These are phyloP conservation scores for Penicillium pancosmium DNA, from an alignment of 495 filamentous ascomycete genomes.

Conservation along the genomic window DNA sequence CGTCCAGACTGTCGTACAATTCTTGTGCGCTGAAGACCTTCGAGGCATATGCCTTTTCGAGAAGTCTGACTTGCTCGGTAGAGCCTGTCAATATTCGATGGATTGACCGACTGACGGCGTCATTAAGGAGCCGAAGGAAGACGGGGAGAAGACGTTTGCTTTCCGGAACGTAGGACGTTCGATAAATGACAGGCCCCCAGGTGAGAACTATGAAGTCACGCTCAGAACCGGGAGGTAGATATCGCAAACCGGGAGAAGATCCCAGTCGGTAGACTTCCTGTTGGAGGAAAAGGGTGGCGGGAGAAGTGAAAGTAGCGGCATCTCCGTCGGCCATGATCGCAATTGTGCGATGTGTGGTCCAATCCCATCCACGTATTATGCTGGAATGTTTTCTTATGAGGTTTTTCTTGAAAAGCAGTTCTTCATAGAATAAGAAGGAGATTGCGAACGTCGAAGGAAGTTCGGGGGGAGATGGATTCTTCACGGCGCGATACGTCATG, in stretches of 20 bases:
- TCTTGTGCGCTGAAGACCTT: slow-evolving; percentile 27
- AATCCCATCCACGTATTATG: background rate
- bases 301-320: slow-evolving; percentile 9
- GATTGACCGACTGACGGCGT: slow-evolving; percentile 24
- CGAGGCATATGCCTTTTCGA: slow-evolving; percentile 28
- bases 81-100: slow-evolving; percentile 25
- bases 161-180: slow-evolving; percentile 30
- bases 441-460: background rate
- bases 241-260: slow-evolving; percentile 29
- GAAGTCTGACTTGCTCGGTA: slow-evolving; percentile 16
- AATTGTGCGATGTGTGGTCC: background rate
- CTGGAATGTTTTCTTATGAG: background rate
- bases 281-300: slow-evolving; percentile 29
- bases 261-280: slow-evolving; percentile 35
- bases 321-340: slow-evolving; percentile 8
- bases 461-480: background rate
- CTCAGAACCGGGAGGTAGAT: slow-evolving; percentile 25
- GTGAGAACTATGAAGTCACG: slow-evolving; percentile 34
- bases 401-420: background rate
- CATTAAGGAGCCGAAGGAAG: slow-evolving; percentile 32
- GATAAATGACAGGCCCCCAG: slow-evolving; percentile 36
- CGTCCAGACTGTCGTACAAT: slow-evolving; percentile 17
- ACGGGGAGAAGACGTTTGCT: slow-evolving; percentile 22
- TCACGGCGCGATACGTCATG: slow-evolving; percentile 7
- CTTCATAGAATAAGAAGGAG: background rate